Evolutionary conservation across 1,139 yeast genomes (phyloP).

Genomic region (Blastobotrys buckinghamii): DNA sequence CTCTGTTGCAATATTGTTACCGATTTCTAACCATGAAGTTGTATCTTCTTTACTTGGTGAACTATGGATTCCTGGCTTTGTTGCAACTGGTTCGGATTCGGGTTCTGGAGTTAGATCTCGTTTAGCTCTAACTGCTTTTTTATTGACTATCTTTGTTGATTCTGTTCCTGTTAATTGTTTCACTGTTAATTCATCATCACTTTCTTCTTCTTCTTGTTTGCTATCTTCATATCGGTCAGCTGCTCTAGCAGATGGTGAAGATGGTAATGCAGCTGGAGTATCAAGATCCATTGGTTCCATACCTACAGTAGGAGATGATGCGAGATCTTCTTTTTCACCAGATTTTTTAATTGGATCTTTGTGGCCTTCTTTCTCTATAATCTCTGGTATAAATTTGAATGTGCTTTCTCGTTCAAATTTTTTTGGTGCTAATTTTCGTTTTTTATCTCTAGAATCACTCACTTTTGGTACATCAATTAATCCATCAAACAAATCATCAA

Average conservation of each 20-base stretch:
- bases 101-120: background rate
- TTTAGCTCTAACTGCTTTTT: conserved; percentile 3
- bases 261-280: background rate
- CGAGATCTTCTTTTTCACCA: background rate
- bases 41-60: conserved; percentile 8
- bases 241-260: conserved; percentile 5
- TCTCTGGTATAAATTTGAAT: no score
- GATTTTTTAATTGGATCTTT: background rate
- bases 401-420: background rate
- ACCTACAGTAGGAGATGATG: background rate
- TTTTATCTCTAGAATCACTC: conserved; percentile 4
- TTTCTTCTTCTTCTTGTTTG: conserved; percentile 4
- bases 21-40: conserved; percentile 8
- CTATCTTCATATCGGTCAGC: background rate
- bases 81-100: conserved; percentile 13
- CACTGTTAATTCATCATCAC: conserved; percentile 10
- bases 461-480: background rate
- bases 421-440: conserved; percentile 10
- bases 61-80: background rate
- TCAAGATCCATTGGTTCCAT: conserved; percentile 7
- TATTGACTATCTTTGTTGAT: background rate
- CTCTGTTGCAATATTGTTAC: conserved; percentile 4
- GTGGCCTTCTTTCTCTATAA: background rate
- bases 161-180: conserved; percentile 10
- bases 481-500: conserved; percentile 28